Base-by-base conservation (phyloP, 495 filamentous ascomycete species). In the Penicillium coprophilum region DNA sequence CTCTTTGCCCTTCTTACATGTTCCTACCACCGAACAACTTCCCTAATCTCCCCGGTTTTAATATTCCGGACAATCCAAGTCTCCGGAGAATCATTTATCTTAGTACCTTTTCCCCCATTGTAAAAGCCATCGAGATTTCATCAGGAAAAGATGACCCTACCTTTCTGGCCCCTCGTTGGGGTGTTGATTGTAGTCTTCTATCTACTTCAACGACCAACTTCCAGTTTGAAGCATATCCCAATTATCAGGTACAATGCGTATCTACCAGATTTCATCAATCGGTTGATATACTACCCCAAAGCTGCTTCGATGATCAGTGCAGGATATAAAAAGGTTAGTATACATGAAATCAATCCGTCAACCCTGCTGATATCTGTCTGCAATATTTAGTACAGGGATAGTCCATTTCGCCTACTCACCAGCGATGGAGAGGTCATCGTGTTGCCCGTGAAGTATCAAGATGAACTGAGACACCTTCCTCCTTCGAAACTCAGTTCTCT, bases 351-450 rank as follows among this genome's bases (percentile, higher is more conserved):
- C 34, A 6, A 12, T 34, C 3, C 4, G 36, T 20, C 17, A 39
- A 3, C 24, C 39, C 8, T 48, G 20, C 30, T 59, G 39, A 58
- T 19, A 10, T 23, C 0, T 27, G 0, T 50, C 19, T 28, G 17
- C 24, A 20, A 6, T 38, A 2, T n/a, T 21, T 17, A 74, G 70
- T 72, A 68, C 53, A 67, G 62, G 46, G 54, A 66, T 27, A 52
- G 28, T 8, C 62, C 70, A 3, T 74, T 69, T 40, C 63, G 68
- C 5, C 53, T 75, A 23, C 60, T 70, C n/a, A 71, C 68, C 6
- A 53, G 61, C 8, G 70, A 75, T 51, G 67, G 65, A n/a, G 72
- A 73, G 46, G 24, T 73, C 32, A 56, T 71, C 10, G 65, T 73
- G 4, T 54, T 75, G 39, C 70, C 72, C 2, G 50, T 50, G 3